Conservation (phyloP, 305 asterid species). For the Fraxinus greggii region DNA sequence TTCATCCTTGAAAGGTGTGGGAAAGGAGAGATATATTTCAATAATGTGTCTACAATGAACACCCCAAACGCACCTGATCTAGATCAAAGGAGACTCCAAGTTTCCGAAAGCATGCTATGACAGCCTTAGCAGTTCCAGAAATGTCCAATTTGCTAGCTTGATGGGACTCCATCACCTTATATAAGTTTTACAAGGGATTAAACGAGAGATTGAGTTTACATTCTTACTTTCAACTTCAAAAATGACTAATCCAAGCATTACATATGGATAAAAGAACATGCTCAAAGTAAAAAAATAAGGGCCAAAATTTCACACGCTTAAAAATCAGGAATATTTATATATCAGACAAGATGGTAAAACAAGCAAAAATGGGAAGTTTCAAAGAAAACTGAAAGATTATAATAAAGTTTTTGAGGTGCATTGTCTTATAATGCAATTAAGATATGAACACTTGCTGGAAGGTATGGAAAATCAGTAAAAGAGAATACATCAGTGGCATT, state of each 20-base stretch:
- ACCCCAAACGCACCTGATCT: conserved; percentile 47
- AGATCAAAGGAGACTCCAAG: conserved; percentile 74
- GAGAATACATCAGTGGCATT: not conserved
- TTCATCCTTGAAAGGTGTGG: not conserved
- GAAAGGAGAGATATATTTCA: not conserved
- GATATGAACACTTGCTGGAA: not conserved
- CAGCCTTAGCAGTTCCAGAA: conserved; percentile 96
- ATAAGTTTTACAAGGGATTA: conserved; percentile 12
- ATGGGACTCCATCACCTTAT: conserved; percentile 91
- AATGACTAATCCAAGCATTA: conserved; percentile 18
- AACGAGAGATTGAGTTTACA: not conserved
- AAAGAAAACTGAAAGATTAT: not conserved
- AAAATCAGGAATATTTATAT: not conserved
- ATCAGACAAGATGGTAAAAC: not conserved
- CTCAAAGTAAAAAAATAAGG: conserved; percentile 4
- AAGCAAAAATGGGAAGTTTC: not conserved
- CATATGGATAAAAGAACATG: conserved; percentile 3
- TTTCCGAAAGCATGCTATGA: conserved; percentile 86
- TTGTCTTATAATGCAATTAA: not conserved
- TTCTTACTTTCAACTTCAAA: not conserved
- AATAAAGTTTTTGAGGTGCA: not conserved
- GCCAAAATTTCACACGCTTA: not conserved
- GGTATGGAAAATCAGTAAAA: not conserved
- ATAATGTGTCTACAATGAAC: conserved; percentile 1
- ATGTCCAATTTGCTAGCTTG: conserved; percentile 86